Evolutionary conservation across 2,329 filamentous ascomycete genomes (phyloP).

Genomic region (Claviceps maximensis): DNA sequence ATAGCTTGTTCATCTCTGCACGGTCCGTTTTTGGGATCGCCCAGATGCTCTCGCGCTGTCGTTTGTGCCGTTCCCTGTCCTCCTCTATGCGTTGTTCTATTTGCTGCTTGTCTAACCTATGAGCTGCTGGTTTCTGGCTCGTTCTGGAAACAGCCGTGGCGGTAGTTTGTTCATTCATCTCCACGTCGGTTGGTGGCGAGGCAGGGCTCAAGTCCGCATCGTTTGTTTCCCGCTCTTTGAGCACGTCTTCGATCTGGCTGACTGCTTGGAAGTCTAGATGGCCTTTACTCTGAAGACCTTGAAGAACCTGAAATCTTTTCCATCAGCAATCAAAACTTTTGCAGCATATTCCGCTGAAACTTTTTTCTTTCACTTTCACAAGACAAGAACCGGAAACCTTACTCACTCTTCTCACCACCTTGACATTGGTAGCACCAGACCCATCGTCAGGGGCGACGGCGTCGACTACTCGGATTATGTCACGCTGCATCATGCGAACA

Average conservation of each 20-base stretch:
- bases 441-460: constrained; percentile 80
- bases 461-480: constrained; percentile 84
- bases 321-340: background rate
- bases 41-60: constrained; percentile 86
- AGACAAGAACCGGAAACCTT: too few species aligned
- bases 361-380: too few species aligned
- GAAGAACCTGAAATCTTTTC: constrained; percentile 42
- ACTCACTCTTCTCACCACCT: constrained; percentile 70
- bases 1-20: constrained; percentile 64
- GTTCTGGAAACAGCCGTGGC: constrained; percentile 27
- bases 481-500: constrained; percentile 85
- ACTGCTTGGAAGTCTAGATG: constrained; percentile 67
- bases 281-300: constrained; percentile 53
- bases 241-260: constrained; percentile 65
- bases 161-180: constrained; percentile 27
- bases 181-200: constrained; percentile 33
- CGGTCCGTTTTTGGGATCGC: constrained; percentile 53
- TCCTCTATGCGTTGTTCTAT: constrained; percentile 96
- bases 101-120: constrained; percentile 64
- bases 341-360: too few species aligned
- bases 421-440: constrained; percentile 83
- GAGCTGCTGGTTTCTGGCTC: constrained; percentile 18
- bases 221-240: constrained; percentile 63
- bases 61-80: constrained; percentile 87
- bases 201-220: constrained; percentile 40